These are phyloP conservation scores for Olyra latifolia DNA, from an alignment of 176 grass and related monocot species.

Conservation along the genomic window DNA sequence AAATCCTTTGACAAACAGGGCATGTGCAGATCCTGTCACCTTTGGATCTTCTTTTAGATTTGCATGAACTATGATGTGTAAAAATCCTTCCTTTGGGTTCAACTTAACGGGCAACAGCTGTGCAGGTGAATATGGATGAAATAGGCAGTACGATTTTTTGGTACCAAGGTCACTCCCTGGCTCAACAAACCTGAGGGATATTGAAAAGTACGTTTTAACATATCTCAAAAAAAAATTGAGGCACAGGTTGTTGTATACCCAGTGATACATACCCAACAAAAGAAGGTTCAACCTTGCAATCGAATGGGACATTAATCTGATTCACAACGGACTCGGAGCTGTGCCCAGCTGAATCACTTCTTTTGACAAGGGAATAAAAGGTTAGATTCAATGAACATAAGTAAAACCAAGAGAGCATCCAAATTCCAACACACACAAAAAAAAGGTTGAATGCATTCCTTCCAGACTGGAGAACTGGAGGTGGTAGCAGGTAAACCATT, in stretches of 20 bases:
- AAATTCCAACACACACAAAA: neutral
- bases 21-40: constrained; percentile 66
- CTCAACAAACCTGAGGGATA: constrained; percentile 58
- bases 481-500: constrained; percentile 5
- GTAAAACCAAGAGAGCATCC: neutral
- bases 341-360: constrained; percentile 47
- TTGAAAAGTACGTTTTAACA: constrained; percentile 10
- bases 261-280: constrained; percentile 73
- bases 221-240: neutral
- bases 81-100: constrained; percentile 48
- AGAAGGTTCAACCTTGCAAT: constrained; percentile 79
- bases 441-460: neutral
- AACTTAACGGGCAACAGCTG: constrained; percentile 54
- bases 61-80: constrained; percentile 63
- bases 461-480: neutral
- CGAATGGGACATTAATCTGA: constrained; percentile 55
- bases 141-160: constrained; percentile 67
- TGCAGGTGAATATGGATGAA: constrained; percentile 72
- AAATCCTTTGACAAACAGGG: constrained; percentile 70
- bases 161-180: constrained; percentile 63
- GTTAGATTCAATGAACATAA: constrained; percentile 14
- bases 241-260: neutral
- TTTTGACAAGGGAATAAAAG: constrained; percentile 26
- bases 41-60: constrained; percentile 63
- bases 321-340: constrained; percentile 37